Percentiles rank a stretch among this genome's conserved stretches.
Evolutionary conservation across 306 rosid species (phyloP).

Genomic region (Ormosia semicastrata): DNA sequence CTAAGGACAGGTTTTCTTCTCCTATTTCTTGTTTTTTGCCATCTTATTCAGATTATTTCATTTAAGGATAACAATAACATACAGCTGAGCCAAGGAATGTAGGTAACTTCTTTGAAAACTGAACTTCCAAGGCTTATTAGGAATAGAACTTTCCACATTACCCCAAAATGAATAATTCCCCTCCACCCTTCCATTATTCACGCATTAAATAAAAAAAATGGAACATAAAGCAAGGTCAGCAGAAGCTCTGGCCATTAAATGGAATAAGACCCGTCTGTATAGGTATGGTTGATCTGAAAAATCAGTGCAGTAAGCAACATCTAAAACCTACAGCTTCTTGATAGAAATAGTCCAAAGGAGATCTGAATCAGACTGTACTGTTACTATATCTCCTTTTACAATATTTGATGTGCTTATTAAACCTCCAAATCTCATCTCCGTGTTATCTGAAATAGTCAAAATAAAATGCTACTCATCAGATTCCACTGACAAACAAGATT

Average conservation of each 20-base stretch:
- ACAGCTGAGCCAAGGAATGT: slow-evolving; percentile 2
- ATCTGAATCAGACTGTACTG: slow-evolving; percentile 86
- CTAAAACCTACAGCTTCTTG: slow-evolving; percentile 50
- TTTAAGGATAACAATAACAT: not conserved
- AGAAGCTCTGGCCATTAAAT: slow-evolving; percentile 25
- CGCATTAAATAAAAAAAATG: not conserved
- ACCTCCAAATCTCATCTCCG: slow-evolving; percentile 87
- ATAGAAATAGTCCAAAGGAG: slow-evolving; percentile 93
- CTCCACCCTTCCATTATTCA: slow-evolving; percentile 18
- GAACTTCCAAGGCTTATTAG: slow-evolving; percentile 11
- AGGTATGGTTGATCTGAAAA: slow-evolving; percentile 8
- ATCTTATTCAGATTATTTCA: not conserved
- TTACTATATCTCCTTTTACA: slow-evolving; percentile 61
- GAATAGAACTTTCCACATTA: slow-evolving; percentile 17
- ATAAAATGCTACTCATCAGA: slow-evolving; percentile 18
- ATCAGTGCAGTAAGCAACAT: not conserved
- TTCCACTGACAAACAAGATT: not conserved
- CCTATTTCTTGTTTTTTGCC: not conserved
- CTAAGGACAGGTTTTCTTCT: not conserved
- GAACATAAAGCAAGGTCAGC: slow-evolving; percentile 15
- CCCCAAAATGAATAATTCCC: slow-evolving; percentile 7
- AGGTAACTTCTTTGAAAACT: not conserved
- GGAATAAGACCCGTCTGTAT: not conserved
- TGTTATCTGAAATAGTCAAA: slow-evolving; percentile 55
- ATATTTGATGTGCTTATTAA: slow-evolving; percentile 83